Conservation (phyloP, 495 filamentous ascomycete genomes). For the Penicillium desertorum region DNA sequence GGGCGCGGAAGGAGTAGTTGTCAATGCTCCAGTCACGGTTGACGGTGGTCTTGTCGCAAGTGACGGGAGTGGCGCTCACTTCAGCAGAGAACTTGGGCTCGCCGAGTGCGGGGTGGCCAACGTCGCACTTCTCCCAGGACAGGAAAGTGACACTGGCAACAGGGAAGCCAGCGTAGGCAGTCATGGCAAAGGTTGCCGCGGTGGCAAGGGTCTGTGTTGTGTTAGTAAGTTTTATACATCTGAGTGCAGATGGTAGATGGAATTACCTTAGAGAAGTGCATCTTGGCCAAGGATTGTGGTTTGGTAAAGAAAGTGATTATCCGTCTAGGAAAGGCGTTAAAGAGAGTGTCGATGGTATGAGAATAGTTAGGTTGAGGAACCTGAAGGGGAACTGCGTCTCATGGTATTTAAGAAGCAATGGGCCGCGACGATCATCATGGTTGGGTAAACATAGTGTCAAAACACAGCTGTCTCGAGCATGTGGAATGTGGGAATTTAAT, state of each 20-base stretch:
- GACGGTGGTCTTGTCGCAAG: slow-evolving; percentile 28
- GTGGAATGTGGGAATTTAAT: slow-evolving; percentile 18
- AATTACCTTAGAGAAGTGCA: slow-evolving; percentile 22
- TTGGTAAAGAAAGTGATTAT: not conserved
- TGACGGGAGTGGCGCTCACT: slow-evolving; percentile 19
- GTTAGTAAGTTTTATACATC: not conserved
- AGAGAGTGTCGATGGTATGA: slow-evolving; percentile 1
- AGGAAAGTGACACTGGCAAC: slow-evolving; percentile 27
- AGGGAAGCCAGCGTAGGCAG: slow-evolving; percentile 23
- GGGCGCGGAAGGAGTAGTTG: slow-evolving; percentile 25
- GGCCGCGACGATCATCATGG: slow-evolving; percentile 10
- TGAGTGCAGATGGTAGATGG: not conserved
- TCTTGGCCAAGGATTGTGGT: slow-evolving; percentile 10
- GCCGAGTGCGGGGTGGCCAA: slow-evolving; percentile 17
- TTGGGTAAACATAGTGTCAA: slow-evolving; percentile 14
- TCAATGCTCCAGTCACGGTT: slow-evolving; percentile 31
- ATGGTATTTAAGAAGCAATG: slow-evolving; percentile 16
- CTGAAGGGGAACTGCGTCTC: not conserved
- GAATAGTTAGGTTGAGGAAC: not conserved
- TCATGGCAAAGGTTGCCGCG: slow-evolving; percentile 22
- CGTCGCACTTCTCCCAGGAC: slow-evolving; percentile 27
- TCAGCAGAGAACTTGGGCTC: slow-evolving; percentile 20
- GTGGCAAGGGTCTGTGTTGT: slow-evolving; percentile 21
- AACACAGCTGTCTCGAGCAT: not conserved
- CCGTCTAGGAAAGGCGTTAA: slow-evolving; percentile 6